Conservation (phyloP, 2,329 filamentous ascomycete species). For the Cladophialophora chaetospira region DNA sequence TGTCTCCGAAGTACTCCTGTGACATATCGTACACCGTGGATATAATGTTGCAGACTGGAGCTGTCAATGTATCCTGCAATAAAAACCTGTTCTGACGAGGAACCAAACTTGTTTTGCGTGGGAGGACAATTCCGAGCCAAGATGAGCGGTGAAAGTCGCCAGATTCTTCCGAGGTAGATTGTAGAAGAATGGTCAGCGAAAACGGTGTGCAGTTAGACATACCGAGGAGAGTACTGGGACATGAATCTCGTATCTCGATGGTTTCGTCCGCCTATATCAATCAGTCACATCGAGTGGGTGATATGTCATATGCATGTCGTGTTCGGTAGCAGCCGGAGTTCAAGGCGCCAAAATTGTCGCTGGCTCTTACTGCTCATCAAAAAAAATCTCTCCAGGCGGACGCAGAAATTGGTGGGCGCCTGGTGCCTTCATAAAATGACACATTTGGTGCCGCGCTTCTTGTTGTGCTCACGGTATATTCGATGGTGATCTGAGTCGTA, state of each 20-base stretch:
- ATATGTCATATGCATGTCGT: not conserved
- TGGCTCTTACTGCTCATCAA: constrained; percentile 6
- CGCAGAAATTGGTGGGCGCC: not conserved
- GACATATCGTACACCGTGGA: constrained; percentile 11
- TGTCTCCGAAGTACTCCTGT: not conserved
- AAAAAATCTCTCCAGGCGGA: constrained; percentile 15
- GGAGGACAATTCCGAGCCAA: constrained; percentile 9
- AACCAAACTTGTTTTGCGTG: not conserved
- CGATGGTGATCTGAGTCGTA: constrained; percentile 26
- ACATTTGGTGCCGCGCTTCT: constrained; percentile 28
- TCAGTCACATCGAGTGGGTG: not conserved
- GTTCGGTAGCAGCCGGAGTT: not conserved
- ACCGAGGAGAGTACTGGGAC: not conserved
- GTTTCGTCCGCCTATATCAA: not conserved
- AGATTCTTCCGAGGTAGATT: not conserved
- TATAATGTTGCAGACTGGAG: constrained; percentile 5
- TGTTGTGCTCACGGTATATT: constrained; percentile 28
- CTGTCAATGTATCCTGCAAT: not conserved
- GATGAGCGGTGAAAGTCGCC: constrained; percentile 7
- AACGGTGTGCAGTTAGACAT: not conserved
- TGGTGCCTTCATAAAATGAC: constrained; percentile 30
- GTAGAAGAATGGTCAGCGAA: not conserved
- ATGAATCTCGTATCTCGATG: not conserved
- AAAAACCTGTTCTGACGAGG: not conserved
- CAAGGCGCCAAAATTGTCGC: constrained; percentile 1